These are phyloP conservation scores for Aspergillus tubingensis DNA, from an alignment of 2,329 filamentous ascomycete genomes.

Conservation along the genomic window DNA sequence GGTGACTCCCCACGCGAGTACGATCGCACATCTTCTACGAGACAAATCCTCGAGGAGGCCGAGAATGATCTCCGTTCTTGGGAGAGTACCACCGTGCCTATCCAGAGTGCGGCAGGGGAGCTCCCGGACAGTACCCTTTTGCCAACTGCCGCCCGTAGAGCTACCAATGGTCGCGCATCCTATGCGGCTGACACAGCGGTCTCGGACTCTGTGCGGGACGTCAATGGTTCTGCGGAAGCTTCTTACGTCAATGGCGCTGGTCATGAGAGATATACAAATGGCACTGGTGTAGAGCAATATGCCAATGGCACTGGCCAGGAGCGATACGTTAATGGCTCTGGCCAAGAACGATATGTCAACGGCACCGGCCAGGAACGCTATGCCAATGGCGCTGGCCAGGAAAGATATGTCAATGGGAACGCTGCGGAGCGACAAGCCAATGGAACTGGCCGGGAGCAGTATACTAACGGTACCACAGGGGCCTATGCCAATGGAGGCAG, in stretches of 20 bases:
- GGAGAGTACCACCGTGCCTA: slow-evolving; percentile 59
- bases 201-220: slow-evolving; percentile 1
- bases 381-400: neutral
- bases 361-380: neutral
- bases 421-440: neutral
- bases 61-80: slow-evolving; percentile 85
- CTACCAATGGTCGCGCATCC: slow-evolving; percentile 10
- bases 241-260: slow-evolving; percentile 1
- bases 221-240: slow-evolving; percentile 7
- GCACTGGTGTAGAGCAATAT: neutral
- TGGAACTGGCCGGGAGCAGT: neutral
- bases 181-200: slow-evolving; percentile 2
- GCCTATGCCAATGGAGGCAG: neutral
- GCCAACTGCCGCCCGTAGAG: slow-evolving; percentile 24
- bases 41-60: slow-evolving; percentile 87
- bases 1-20: slow-evolving; percentile 76
- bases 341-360: neutral
- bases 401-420: neutral
- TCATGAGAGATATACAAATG: neutral
- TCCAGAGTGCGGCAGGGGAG: slow-evolving; percentile 51
- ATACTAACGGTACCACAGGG: neutral
- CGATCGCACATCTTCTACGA: slow-evolving; percentile 65
- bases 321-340: neutral
- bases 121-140: slow-evolving; percentile 47
- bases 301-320: neutral